phyloP scores from a whole-genome alignment of 805 yeast species.

The Metschnikowia koreensis region DNA sequence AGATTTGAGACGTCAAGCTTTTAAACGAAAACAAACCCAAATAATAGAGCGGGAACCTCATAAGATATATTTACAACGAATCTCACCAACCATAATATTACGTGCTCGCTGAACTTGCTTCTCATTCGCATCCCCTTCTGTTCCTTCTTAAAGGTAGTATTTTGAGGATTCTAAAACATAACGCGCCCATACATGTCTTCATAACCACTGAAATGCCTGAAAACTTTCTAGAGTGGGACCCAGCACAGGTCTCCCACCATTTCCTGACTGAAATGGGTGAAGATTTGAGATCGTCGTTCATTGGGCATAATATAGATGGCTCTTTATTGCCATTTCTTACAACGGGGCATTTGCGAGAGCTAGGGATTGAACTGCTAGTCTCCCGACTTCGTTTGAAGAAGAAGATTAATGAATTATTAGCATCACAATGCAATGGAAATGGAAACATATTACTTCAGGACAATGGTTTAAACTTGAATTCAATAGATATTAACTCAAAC shows the following conservation, averaged over 20 bases:
- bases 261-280: conserved; percentile 26
- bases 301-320: conserved; percentile 67
- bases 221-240: conserved; percentile 43
- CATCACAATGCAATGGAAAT: conserved; percentile 26
- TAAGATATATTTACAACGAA: too few species aligned
- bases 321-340: conserved; percentile 66
- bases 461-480: conserved; percentile 27
- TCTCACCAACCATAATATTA: too few species aligned
- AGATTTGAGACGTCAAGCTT: not conserved
- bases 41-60: too few species aligned
- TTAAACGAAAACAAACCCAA: not conserved
- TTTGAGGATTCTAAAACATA: not conserved
- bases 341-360: conserved; percentile 67
- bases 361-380: conserved; percentile 57
- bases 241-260: conserved; percentile 43
- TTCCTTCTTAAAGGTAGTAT: not conserved
- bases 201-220: conserved; percentile 20
- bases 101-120: too few species aligned
- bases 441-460: conserved; percentile 17
- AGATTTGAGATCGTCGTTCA: conserved; percentile 36
- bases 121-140: too few species aligned
- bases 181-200: not conserved
- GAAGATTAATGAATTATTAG: conserved; percentile 53
- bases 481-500: conserved; percentile 36
- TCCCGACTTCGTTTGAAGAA: conserved; percentile 60